Evolutionary conservation across 176 grass and related monocot genomes (phyloP).

Genomic region (Musa troglodytarum): DNA sequence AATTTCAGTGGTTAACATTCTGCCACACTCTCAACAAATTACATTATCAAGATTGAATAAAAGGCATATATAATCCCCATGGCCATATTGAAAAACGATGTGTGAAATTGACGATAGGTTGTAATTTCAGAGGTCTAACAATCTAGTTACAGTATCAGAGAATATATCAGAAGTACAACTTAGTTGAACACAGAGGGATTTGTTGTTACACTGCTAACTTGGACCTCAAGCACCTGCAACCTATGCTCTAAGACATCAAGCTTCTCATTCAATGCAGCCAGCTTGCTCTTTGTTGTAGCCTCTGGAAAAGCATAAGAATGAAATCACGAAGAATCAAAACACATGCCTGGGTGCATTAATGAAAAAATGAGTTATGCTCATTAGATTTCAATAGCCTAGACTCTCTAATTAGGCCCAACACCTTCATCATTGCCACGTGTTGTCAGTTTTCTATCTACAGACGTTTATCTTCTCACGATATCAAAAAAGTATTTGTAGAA

Average conservation of each 20-base stretch:
- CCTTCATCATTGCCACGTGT: background rate
- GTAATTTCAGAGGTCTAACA: background rate
- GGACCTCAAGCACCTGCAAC: constrained; percentile 85
- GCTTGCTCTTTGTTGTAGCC: constrained; percentile 91
- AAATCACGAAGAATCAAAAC: background rate
- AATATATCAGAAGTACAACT: background rate
- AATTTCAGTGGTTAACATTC: background rate
- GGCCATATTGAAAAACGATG: background rate
- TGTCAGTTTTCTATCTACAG: background rate
- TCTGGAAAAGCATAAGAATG: constrained; percentile 26
- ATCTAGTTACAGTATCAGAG: background rate
- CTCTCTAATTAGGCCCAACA: background rate
- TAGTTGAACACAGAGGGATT: constrained; percentile 78
- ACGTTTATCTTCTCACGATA: too few relatives aligned
- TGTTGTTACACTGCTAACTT: constrained; percentile 88
- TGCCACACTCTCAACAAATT: background rate
- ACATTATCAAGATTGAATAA: background rate
- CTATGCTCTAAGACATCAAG: constrained; percentile 78
- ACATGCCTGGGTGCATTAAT: background rate
- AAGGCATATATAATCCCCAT: too few relatives aligned
- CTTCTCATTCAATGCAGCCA: constrained; percentile 78
- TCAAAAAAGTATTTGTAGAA: too few relatives aligned
- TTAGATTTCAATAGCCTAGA: background rate
- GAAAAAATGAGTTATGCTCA: background rate
- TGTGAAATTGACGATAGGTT: background rate